Conservation (phyloP, 345 rosid genomes). For the Linum usitatissimum region DNA sequence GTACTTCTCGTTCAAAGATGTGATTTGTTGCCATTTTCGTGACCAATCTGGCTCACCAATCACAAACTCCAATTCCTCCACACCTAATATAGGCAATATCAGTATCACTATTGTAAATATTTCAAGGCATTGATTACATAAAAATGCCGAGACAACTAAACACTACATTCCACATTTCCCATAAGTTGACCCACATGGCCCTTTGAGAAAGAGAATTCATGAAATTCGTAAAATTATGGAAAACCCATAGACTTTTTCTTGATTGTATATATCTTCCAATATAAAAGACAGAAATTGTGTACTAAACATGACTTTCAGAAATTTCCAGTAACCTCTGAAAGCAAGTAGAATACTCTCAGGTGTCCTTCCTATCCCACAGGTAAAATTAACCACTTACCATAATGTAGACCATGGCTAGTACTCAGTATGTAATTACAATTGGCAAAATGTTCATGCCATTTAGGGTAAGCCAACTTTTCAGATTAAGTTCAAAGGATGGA, state of each 20-base stretch:
- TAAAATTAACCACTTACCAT: not conserved
- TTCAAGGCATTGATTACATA: not conserved
- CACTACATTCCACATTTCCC: not conserved
- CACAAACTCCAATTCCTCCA: slow-evolving; percentile 70
- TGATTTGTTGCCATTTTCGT: slow-evolving; percentile 48
- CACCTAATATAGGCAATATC: slow-evolving; percentile 30
- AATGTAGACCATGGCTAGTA: not conserved
- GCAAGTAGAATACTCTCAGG: not conserved
- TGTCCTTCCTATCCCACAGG: not conserved
- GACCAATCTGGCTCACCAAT: slow-evolving; percentile 61
- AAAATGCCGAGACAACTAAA: not conserved
- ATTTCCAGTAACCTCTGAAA: not conserved
- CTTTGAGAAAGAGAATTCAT: not conserved
- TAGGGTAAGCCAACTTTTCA: not conserved
- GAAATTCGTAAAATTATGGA: not conserved
- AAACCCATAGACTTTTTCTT: not conserved
- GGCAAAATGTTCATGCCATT: not conserved
- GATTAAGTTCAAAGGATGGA: not conserved
- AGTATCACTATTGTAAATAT: not conserved
- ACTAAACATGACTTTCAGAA: not conserved
- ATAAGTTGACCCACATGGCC: not conserved
- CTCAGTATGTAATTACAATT: not conserved
- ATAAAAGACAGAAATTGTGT: not conserved
- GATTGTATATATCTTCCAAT: no score
- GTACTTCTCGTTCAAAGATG: slow-evolving; percentile 54